These are phyloP conservation scores for Amylostereum areolatum DNA, from an alignment of 1,284 basidiomycete species.

Conservation along the genomic window DNA sequence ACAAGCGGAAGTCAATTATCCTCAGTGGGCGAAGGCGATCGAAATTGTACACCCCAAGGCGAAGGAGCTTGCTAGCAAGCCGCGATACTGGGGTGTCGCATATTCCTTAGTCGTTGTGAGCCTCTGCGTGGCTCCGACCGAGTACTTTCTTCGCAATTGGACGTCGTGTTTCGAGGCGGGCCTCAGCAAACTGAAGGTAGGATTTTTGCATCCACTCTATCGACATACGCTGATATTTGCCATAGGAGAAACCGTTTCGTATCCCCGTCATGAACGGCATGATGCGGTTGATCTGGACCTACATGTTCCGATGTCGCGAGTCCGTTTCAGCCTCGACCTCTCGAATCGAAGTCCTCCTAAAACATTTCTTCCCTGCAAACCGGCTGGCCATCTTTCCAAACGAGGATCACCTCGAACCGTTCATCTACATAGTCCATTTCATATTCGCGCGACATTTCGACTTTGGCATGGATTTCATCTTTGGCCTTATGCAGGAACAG, in stretches of 20 bases:
- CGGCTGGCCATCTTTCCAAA: conserved; percentile 57
- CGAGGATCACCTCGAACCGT: conserved; percentile 75
- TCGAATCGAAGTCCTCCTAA: conserved; percentile 75
- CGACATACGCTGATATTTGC: conserved; percentile 3
- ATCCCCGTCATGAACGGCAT: conserved; percentile 77
- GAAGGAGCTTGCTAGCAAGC: conserved; percentile 82
- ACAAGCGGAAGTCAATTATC: conserved; percentile 95
- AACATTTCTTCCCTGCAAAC: conserved; percentile 76
- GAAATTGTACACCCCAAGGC: conserved; percentile 83
- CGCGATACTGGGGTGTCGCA: conserved; percentile 86
- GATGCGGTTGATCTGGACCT: conserved; percentile 87
- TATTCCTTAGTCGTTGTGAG: conserved; percentile 83
- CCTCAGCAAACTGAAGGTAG: conserved; percentile 76
- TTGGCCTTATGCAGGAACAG: conserved; percentile 74
- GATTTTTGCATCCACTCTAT: conserved; percentile 1
- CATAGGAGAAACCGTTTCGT: conserved; percentile 75
- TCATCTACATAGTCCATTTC: conserved; percentile 80
- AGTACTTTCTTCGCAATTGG: conserved; percentile 85
- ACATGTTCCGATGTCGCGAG: conserved; percentile 90
- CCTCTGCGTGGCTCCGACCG: conserved; percentile 84
- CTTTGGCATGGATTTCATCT: conserved; percentile 76
- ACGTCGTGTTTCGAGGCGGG: conserved; percentile 63
- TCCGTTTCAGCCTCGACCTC: conserved; percentile 71
- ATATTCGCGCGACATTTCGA: conserved; percentile 84
- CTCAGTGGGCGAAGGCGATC: conserved; percentile 89